These are phyloP conservation scores for Metarhizium brunneum DNA, from an alignment of 2,329 filamentous ascomycete species.

Conservation along the genomic window DNA sequence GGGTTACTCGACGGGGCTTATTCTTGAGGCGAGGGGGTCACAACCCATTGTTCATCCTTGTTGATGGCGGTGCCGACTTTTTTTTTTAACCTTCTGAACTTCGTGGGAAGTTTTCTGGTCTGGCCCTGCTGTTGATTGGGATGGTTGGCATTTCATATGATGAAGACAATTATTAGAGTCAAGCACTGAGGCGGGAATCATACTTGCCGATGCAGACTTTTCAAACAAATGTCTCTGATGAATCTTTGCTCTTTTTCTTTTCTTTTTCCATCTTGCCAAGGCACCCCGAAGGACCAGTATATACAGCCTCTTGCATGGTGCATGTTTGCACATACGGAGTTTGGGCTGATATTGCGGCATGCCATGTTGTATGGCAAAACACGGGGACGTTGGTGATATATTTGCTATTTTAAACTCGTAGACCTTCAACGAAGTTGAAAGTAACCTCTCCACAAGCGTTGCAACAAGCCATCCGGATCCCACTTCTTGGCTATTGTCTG, in stretches of 20 bases:
- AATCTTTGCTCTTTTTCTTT: background rate
- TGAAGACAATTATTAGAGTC: slow-evolving; percentile 92
- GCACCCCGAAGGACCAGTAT: no score
- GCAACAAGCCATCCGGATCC: slow-evolving; percentile 18
- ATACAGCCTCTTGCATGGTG: background rate
- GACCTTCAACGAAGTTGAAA: slow-evolving; percentile 8
- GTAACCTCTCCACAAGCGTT: slow-evolving; percentile 15
- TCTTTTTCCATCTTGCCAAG: background rate
- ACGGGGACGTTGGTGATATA: background rate
- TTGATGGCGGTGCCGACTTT: slow-evolving; percentile 10
- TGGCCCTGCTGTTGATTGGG: slow-evolving; percentile 8
- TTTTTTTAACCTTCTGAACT: slow-evolving; percentile 26
- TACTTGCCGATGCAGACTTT: slow-evolving; percentile 21
- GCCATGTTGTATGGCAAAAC: background rate
- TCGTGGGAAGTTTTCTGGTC: slow-evolving; percentile 31
- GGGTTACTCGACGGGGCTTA: slow-evolving; percentile 99
- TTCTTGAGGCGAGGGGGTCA: slow-evolving; percentile 93
- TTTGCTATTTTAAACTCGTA: background rate
- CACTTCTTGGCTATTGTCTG: slow-evolving; percentile 14
- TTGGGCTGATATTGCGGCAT: background rate
- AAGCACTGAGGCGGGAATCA: slow-evolving; percentile 71
- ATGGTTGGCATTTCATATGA: slow-evolving; percentile 62
- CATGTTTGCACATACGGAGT: background rate
- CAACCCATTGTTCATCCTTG: slow-evolving; percentile 7
- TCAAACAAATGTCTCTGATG: slow-evolving; percentile 21